A percentile compares a stretch with the other conserved stretches of the same genome.
These are phyloP conservation scores for Cryphonectria radicalis DNA, from an alignment of 2,329 filamentous ascomycete genomes.

Conservation along the genomic window DNA sequence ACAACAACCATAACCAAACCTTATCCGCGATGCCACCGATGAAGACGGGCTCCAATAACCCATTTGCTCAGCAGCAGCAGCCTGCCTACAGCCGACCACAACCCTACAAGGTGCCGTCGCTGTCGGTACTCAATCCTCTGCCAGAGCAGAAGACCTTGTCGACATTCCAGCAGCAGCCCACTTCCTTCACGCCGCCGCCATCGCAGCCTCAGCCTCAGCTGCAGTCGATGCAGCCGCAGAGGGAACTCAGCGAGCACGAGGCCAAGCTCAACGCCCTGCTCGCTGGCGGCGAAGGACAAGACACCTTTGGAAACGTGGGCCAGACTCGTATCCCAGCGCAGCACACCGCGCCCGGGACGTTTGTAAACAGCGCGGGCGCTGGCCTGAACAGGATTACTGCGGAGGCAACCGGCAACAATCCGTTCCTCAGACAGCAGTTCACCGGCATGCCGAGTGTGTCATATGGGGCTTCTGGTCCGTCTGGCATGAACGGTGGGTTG, in stretches of 20 bases:
- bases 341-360: constrained; percentile 93
- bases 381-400: constrained; percentile 72
- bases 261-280: constrained; percentile 86
- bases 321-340: constrained; percentile 94
- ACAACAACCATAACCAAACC: constrained; percentile 58
- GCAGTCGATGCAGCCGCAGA: constrained; percentile 56
- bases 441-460: constrained; percentile 72
- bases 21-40: constrained; percentile 74
- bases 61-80: constrained; percentile 66
- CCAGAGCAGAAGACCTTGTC: constrained; percentile 82
- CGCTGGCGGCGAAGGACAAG: constrained; percentile 86
- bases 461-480: constrained; percentile 62
- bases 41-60: constrained; percentile 96
- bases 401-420: constrained; percentile 82
- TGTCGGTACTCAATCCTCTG: constrained; percentile 74
- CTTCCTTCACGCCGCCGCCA: constrained; percentile 47
- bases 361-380: constrained; percentile 91
- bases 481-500: constrained; percentile 55
- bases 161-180: constrained; percentile 55
- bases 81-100: constrained; percentile 67
- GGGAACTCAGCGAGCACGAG: constrained; percentile 64
- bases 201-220: constrained; percentile 31
- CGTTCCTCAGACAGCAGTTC: constrained; percentile 83
- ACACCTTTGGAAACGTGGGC: constrained; percentile 97
- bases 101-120: constrained; percentile 59